Conservation (phyloP, 495 filamentous ascomycete species). For the Parachaetomium inaequale region DNA sequence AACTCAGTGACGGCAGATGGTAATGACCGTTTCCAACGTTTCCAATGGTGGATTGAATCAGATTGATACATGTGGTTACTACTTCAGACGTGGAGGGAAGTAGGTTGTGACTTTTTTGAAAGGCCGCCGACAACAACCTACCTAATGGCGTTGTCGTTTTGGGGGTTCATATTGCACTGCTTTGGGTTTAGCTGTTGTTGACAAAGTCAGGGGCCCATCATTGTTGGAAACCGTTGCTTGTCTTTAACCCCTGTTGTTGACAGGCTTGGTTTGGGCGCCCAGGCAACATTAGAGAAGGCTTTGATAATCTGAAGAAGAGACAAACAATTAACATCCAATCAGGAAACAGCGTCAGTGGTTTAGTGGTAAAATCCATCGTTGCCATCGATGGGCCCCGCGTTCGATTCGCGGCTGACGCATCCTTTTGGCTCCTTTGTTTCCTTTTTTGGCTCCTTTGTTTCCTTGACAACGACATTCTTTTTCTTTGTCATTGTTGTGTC, state of each 20-base stretch:
- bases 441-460: neutral
- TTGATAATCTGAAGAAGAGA: no score
- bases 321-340: neutral
- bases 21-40: no score
- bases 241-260: neutral
- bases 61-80: no score
- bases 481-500: neutral
- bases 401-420: constrained; percentile 46
- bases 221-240: neutral
- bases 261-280: no score
- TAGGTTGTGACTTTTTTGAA: no score
- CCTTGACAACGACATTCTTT: neutral
- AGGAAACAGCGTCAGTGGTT: constrained; percentile 38
- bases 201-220: neutral
- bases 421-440: neutral
- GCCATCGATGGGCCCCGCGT: constrained; percentile 51
- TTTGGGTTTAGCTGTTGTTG: neutral
- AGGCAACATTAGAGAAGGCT: no score
- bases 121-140: no score
- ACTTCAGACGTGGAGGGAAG: no score
- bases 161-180: neutral
- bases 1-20: no score
- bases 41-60: no score
- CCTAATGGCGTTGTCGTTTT: no score
- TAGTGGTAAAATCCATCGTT: constrained; percentile 54